A percentile compares a stretch with the other conserved stretches of the same genome.
Evolutionary conservation across 208 protist species (phyloP).

Genomic region (Trichomonas vaginalis): DNA sequence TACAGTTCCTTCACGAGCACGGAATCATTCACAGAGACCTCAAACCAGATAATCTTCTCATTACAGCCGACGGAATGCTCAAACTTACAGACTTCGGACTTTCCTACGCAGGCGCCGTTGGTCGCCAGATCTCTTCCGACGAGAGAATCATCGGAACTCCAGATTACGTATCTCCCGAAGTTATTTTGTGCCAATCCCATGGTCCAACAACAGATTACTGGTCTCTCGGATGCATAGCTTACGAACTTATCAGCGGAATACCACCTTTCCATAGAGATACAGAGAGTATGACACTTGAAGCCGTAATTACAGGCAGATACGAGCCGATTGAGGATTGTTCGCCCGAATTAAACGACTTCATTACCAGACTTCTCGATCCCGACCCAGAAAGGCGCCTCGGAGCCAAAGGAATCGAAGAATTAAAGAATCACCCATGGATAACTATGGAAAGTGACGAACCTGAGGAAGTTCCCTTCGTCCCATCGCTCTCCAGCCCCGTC

Average conservation of each 20-base stretch:
- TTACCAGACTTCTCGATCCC: constrained; percentile 7
- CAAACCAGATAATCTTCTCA: background rate
- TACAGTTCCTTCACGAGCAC: background rate
- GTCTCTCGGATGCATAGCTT: background rate
- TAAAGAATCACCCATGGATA: constrained; percentile 19
- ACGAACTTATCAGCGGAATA: background rate
- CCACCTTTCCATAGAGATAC: background rate
- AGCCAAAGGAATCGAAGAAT: background rate
- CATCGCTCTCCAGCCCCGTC: background rate
- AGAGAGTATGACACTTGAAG: background rate
- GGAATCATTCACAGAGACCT: constrained; percentile 12
- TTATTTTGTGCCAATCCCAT: background rate
- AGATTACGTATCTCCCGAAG: constrained; percentile 8
- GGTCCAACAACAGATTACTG: background rate
- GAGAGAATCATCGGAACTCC: background rate
- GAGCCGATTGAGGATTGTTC: background rate
- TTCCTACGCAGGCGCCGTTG: background rate
- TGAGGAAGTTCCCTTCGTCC: background rate
- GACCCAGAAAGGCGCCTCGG: constrained; percentile 21
- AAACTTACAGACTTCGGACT: constrained; percentile 14
- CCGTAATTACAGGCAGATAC: background rate
- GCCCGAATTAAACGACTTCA: background rate
- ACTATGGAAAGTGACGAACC: background rate
- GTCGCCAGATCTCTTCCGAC: background rate
- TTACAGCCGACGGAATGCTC: background rate